phyloP scores from a whole-genome alignment of 163 green algal genomes.

The Trebouxia gelatinosa region DNA sequence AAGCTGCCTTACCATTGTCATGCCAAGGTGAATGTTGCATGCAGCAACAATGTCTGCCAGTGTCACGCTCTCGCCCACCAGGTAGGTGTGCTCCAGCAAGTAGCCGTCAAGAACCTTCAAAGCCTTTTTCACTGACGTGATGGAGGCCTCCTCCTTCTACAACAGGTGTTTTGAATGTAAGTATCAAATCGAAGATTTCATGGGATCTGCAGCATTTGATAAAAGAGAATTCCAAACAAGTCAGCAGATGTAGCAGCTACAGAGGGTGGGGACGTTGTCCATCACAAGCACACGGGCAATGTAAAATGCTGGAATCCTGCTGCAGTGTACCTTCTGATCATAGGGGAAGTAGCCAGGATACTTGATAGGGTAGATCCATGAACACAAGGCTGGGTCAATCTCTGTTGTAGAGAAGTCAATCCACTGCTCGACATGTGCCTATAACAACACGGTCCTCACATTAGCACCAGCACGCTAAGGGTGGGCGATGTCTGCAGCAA shows the following conservation, averaged over 20 bases:
- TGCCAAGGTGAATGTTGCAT: constrained; percentile 51
- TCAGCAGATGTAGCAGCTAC: neutral
- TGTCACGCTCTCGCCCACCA: constrained; percentile 59
- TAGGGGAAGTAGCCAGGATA: constrained; percentile 31
- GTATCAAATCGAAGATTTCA: neutral
- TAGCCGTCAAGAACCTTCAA: constrained; percentile 52
- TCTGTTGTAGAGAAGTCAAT: constrained; percentile 60
- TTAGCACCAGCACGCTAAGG: too few relatives aligned
- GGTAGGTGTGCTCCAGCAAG: constrained; percentile 51
- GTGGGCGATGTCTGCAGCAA: too few relatives aligned
- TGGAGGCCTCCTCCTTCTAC: constrained; percentile 50
- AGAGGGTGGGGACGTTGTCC: neutral
- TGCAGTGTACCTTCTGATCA: constrained; percentile 40
- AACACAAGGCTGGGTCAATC: constrained; percentile 48
- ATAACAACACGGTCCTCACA: neutral
- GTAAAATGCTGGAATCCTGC: neutral
- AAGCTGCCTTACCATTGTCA: constrained; percentile 41
- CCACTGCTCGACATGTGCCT: constrained; percentile 66
- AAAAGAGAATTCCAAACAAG: neutral
- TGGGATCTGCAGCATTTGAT: neutral
- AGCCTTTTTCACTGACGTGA: constrained; percentile 41
- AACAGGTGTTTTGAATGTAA: neutral
- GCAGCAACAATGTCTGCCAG: constrained; percentile 66
- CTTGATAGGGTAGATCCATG: constrained; percentile 48
- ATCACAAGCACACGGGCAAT: neutral